These are phyloP conservation scores for Ganoderma lingzhi DNA, from an alignment of 1,284 basidiomycete species.

Conservation along the genomic window DNA sequence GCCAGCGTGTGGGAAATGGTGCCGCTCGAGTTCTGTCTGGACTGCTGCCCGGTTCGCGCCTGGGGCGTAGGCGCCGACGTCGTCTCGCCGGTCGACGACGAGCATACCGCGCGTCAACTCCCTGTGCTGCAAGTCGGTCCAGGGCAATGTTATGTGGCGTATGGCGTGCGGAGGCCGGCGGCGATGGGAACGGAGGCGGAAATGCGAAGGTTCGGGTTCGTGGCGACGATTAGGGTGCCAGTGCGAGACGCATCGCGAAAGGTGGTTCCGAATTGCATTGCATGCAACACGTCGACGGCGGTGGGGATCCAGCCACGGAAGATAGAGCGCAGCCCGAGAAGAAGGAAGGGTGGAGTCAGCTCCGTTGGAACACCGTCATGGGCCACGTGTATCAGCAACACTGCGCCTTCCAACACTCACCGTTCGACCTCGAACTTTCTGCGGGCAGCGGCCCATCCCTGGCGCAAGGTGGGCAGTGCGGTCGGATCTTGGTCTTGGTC, in stretches of 20 bases:
- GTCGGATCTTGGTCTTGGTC: slow-evolving; percentile 31
- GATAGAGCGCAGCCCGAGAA: slow-evolving; percentile 1
- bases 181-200: background rate
- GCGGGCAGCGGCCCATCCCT: slow-evolving; percentile 61
- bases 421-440: slow-evolving; percentile 75
- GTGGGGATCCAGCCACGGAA: slow-evolving; percentile 3
- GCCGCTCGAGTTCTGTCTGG: slow-evolving; percentile 59
- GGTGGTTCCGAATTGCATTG: slow-evolving; percentile 5
- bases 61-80: slow-evolving; percentile 63
- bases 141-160: background rate
- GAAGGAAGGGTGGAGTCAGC: slow-evolving; percentile 8
- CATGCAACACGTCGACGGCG: slow-evolving; percentile 1
- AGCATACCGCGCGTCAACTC: slow-evolving; percentile 79
- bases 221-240: background rate
- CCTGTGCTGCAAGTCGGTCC: slow-evolving; percentile 44
- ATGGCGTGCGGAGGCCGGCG: background rate
- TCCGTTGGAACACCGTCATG: background rate
- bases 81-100: slow-evolving; percentile 73
- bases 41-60: slow-evolving; percentile 69
- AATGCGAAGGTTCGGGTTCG: background rate
- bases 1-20: slow-evolving; percentile 44
- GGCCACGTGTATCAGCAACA: slow-evolving; percentile 11
- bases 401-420: slow-evolving; percentile 44
- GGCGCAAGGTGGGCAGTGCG: slow-evolving; percentile 42
- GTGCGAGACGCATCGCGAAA: background rate